Evolutionary conservation across 2,329 filamentous ascomycete species (phyloP).

Genomic region (Cephalotrichum gorgonifer): DNA sequence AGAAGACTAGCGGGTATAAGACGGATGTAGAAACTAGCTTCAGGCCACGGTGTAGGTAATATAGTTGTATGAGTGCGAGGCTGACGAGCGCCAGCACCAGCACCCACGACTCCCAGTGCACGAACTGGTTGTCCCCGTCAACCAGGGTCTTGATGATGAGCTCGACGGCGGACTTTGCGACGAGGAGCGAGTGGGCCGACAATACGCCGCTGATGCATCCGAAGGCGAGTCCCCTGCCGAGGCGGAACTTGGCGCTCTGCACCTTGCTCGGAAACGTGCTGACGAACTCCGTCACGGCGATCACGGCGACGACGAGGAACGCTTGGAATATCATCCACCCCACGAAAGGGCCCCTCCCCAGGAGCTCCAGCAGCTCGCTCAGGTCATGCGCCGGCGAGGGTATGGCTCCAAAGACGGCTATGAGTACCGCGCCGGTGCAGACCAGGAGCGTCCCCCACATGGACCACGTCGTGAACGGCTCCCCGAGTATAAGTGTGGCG

Average conservation of each 20-base stretch:
- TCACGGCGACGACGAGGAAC: conserved; percentile 59
- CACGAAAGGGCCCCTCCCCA: conserved; percentile 67
- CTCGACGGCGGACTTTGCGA: conserved; percentile 95
- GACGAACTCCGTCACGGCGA: conserved; percentile 50
- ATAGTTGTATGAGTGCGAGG: conserved; percentile 81
- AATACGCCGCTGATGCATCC: conserved; percentile 85
- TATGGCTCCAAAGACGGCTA: conserved; percentile 89
- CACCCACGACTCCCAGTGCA: conserved; percentile 89
- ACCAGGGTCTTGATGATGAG: conserved; percentile 77
- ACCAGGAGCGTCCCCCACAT: conserved; percentile 82
- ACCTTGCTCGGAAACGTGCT: conserved; percentile 28
- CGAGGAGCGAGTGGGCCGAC: conserved; percentile 83
- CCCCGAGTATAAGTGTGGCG: conserved; percentile 81
- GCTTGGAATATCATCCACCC: conserved; percentile 80
- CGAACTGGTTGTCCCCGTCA: conserved; percentile 85
- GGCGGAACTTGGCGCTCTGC: conserved; percentile 56
- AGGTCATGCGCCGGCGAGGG: conserved; percentile 86
- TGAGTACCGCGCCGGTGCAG: conserved; percentile 77
- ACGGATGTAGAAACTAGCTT: conserved; percentile 94
- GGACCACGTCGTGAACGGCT: conserved; percentile 93
- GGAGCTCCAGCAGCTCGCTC: conserved; percentile 65
- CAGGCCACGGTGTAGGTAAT: conserved; percentile 87
- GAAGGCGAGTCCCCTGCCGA: conserved; percentile 76
- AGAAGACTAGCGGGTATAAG: conserved; percentile 94
- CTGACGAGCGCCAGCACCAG: conserved; percentile 73